phyloP scores from a whole-genome alignment of 1,139 yeast species.

The Suhomyces maxii region DNA sequence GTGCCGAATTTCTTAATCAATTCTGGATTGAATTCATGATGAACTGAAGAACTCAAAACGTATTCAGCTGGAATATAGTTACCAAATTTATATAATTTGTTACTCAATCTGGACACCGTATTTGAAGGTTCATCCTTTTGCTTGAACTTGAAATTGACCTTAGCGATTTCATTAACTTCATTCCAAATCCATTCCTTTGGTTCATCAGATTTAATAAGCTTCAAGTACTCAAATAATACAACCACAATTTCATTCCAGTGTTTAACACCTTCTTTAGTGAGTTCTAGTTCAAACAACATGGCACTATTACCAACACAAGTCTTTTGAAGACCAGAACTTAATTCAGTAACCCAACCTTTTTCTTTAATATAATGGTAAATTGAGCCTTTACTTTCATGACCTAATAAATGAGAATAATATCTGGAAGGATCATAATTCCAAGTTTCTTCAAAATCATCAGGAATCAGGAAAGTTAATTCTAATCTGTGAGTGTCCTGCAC shows the following conservation, averaged over 20 bases:
- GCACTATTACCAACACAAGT: slow-evolving; percentile 69
- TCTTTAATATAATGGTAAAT: slow-evolving; percentile 66
- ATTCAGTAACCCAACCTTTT: slow-evolving; percentile 75
- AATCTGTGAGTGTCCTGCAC: slow-evolving; percentile 75
- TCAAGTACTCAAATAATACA: slow-evolving; percentile 69
- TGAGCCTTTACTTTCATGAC: slow-evolving; percentile 92
- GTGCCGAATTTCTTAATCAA: slow-evolving; percentile 52
- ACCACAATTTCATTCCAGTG: slow-evolving; percentile 62
- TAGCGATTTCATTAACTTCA: slow-evolving; percentile 48
- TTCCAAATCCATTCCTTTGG: slow-evolving; percentile 63
- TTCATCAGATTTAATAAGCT: slow-evolving; percentile 47
- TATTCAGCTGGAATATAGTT: slow-evolving; percentile 61
- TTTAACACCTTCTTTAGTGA: slow-evolving; percentile 70
- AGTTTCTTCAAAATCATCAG: slow-evolving; percentile 61
- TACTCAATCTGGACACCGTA: slow-evolving; percentile 56
- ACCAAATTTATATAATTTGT: slow-evolving; percentile 38
- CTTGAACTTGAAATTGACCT: slow-evolving; percentile 59
- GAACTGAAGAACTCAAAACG: slow-evolving; percentile 57
- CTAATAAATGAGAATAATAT: slow-evolving; percentile 77
- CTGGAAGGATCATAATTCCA: slow-evolving; percentile 72
- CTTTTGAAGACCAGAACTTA: slow-evolving; percentile 72
- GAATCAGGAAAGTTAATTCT: slow-evolving; percentile 69
- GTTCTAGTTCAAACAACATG: slow-evolving; percentile 67
- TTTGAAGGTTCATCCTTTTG: slow-evolving; percentile 66
- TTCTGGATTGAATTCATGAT: slow-evolving; percentile 58